A percentile compares a stretch with the other conserved stretches of the same genome.
These are phyloP conservation scores for Botrytis medusae DNA, from an alignment of 2,329 filamentous ascomycete genomes.

Conservation along the genomic window DNA sequence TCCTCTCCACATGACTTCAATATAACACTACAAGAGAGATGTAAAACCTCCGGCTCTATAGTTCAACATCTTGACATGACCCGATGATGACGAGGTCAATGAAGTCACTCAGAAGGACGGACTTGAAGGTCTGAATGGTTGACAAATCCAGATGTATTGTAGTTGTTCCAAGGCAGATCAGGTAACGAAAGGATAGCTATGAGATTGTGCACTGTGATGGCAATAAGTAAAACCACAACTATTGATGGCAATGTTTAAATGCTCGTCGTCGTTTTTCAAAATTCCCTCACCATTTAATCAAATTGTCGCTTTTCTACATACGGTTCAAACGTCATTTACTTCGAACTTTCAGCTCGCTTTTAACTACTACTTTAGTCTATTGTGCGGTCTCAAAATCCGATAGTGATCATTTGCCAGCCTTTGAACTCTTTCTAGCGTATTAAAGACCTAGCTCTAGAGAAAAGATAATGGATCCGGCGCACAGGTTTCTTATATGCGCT, in stretches of 20 bases:
- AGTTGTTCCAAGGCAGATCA: neutral
- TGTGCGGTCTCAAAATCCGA: neutral
- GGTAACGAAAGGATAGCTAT: neutral
- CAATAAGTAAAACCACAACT: neutral
- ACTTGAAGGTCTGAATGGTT: neutral
- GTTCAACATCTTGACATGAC: neutral
- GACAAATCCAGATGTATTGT: neutral
- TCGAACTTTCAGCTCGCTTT: neutral
- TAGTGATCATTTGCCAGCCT: neutral
- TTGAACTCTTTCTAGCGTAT: neutral
- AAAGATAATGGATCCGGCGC: neutral
- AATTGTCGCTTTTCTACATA: neutral
- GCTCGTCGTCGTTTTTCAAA: neutral
- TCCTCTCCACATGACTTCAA: neutral
- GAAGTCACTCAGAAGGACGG: neutral
- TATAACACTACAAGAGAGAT: neutral
- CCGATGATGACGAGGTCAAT: rapidly evolving
- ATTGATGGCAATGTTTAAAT: rapidly evolving
- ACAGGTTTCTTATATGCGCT: neutral
- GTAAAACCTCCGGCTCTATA: neutral
- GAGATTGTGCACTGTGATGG: neutral
- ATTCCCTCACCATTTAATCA: neutral
- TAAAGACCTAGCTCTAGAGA: neutral
- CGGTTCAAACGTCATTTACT: neutral
- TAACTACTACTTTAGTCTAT: neutral